Conservation (phyloP, 2,329 filamentous ascomycete species). For the Neofusicoccum umdonicola region DNA sequence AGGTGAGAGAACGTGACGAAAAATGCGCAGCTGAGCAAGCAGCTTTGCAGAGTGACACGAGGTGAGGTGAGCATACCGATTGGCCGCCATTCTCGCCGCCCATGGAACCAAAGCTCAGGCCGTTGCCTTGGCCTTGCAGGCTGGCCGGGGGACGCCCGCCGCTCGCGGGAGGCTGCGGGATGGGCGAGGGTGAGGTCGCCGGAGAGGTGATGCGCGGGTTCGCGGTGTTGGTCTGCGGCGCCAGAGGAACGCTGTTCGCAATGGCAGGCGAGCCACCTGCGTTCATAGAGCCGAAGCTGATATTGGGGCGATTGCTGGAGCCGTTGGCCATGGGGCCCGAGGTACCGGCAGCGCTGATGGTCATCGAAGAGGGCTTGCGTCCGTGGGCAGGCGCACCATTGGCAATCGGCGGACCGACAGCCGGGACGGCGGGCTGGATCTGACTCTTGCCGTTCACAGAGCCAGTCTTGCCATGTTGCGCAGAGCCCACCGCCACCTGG, state of each 20-base stretch:
- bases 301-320: slow-evolving; percentile 59
- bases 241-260: slow-evolving; percentile 66
- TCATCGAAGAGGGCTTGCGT: slow-evolving; percentile 85
- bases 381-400: slow-evolving; percentile 69
- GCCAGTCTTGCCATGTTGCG: slow-evolving; percentile 39
- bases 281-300: slow-evolving; percentile 78
- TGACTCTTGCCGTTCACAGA: slow-evolving; percentile 76
- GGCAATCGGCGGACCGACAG: slow-evolving; percentile 58
- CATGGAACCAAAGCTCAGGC: slow-evolving; percentile 79
- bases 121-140: slow-evolving; percentile 67
- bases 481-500: slow-evolving; percentile 55
- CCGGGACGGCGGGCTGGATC: slow-evolving; percentile 67
- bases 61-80: slow-evolving; percentile 58
- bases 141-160: slow-evolving; percentile 78
- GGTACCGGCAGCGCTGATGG: slow-evolving; percentile 81
- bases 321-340: slow-evolving; percentile 76
- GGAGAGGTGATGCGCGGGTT: slow-evolving; percentile 79
- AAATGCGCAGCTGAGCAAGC: not conserved
- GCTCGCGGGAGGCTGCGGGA: slow-evolving; percentile 82
- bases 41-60: not conserved
- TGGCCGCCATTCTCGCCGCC: slow-evolving; percentile 66
- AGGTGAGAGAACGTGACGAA: not conserved
- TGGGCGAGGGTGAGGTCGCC: slow-evolving; percentile 85
- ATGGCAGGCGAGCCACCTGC: slow-evolving; percentile 60
- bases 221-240: slow-evolving; percentile 60